phyloP scores from a whole-genome alignment of 2,329 filamentous ascomycete genomes.

The Rugonectria rugulosa region DNA sequence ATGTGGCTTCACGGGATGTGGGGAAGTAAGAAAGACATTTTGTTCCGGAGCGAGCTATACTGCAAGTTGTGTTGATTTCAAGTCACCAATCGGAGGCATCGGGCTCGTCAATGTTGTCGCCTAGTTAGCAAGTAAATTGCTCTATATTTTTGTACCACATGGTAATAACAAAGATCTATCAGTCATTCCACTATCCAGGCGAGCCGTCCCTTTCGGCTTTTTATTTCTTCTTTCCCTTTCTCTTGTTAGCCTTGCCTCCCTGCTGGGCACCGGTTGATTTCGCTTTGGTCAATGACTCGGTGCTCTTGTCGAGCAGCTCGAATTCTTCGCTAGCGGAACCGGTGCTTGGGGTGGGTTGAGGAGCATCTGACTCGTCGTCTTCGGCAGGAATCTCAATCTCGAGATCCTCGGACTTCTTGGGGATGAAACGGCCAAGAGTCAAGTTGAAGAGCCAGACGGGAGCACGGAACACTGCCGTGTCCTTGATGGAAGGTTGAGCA shows the following conservation, averaged over 20 bases:
- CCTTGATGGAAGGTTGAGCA: slow-evolving; percentile 74
- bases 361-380: slow-evolving; percentile 57
- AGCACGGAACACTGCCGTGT: slow-evolving; percentile 83
- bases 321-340: slow-evolving; percentile 68
- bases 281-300: slow-evolving; percentile 60
- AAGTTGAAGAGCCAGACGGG: slow-evolving; percentile 75
- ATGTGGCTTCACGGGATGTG: no score
- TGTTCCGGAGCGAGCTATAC: no score
- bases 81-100: no score
- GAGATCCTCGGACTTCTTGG: slow-evolving; percentile 45
- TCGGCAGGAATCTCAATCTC: slow-evolving; percentile 50
- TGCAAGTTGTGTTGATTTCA: no score
- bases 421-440: slow-evolving; percentile 60
- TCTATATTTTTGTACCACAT: no score
- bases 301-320: slow-evolving; percentile 69
- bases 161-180: not conserved
- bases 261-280: slow-evolving; percentile 59
- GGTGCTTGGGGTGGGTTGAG: slow-evolving; percentile 61
- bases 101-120: no score
- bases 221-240: slow-evolving; percentile 64
- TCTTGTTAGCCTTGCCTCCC: slow-evolving; percentile 58
- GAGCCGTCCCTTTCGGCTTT: slow-evolving; percentile 1
- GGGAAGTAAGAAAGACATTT: no score
- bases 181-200: not conserved
- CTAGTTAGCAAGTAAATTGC: no score